phyloP scores from a whole-genome alignment of 2,329 filamentous ascomycete genomes.

The Emergomyces orientalis region DNA sequence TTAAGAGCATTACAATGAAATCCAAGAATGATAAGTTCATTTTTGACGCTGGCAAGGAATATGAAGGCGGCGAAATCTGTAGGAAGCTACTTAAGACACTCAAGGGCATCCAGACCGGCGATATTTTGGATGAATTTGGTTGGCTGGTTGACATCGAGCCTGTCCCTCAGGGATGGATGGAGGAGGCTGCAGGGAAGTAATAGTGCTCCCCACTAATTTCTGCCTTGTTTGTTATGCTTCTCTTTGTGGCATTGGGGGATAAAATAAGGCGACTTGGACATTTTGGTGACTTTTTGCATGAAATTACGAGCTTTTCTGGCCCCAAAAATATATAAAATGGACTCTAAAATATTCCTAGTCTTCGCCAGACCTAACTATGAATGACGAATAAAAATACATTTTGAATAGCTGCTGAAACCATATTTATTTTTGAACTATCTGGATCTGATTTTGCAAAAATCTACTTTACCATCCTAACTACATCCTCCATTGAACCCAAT shows the following conservation, averaged over 20 bases:
- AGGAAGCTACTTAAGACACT: conserved; percentile 63
- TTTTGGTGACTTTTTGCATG: neutral
- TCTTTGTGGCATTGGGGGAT: neutral
- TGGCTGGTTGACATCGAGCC: conserved; percentile 50
- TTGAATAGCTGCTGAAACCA: neutral
- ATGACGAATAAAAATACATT: neutral
- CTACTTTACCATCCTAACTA: neutral
- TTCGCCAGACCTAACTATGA: neutral
- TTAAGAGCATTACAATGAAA: conserved; percentile 74
- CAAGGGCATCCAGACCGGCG: conserved; percentile 78
- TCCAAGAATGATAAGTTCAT: conserved; percentile 48
- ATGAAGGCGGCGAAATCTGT: conserved; percentile 54
- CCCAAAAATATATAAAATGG: too few species aligned
- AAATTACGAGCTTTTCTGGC: too few species aligned
- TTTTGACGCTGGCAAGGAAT: conserved; percentile 40
- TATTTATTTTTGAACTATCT: neutral
- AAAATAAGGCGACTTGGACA: neutral
- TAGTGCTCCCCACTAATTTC: conserved; percentile 12
- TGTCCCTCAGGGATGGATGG: conserved; percentile 26
- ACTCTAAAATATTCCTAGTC: neutral
- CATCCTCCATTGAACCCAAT: neutral
- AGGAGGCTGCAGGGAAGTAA: conserved; percentile 14
- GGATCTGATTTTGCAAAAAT: neutral
- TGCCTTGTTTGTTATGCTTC: neutral
- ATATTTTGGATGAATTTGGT: conserved; percentile 63